Percentiles rank a stretch among this genome's conserved stretches.
Evolutionary conservation across 2,329 filamentous ascomycete genomes (phyloP).

Genomic region (Plenodomus lindquistii): DNA sequence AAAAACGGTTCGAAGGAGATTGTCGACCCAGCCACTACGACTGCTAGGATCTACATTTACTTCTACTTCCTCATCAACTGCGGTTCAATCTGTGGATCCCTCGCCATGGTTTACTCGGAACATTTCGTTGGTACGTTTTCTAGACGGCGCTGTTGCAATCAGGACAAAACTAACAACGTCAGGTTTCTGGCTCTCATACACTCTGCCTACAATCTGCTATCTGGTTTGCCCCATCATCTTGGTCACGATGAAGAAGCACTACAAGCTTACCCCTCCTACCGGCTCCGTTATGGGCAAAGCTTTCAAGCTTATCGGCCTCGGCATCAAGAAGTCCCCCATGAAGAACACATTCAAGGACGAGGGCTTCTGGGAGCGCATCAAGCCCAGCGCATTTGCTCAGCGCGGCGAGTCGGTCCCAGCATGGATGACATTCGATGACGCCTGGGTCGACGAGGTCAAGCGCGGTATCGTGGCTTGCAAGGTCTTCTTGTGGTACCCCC

Average conservation of each 20-base stretch:
- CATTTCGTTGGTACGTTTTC: constrained; percentile 16
- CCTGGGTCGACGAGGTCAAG: constrained; percentile 75
- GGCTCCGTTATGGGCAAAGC: constrained; percentile 74
- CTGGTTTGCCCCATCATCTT: constrained; percentile 61
- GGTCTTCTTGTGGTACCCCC: constrained; percentile 63
- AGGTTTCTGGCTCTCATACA: constrained; percentile 71
- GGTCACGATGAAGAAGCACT: constrained; percentile 65
- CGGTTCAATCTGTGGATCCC: constrained; percentile 44
- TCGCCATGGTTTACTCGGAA: constrained; percentile 46
- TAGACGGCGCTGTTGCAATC: constrained; percentile 41
- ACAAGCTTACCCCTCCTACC: constrained; percentile 66
- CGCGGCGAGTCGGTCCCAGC: constrained; percentile 55
- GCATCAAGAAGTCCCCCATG: constrained; percentile 20
- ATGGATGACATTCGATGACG: constrained; percentile 82
- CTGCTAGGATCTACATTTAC: constrained; percentile 62
- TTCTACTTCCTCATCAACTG: constrained; percentile 41
- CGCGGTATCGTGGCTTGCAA: constrained; percentile 57
- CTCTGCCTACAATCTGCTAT: constrained; percentile 69
- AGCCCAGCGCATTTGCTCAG: constrained; percentile 54
- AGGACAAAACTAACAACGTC: constrained; percentile 28
- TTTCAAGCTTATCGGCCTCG: constrained; percentile 61
- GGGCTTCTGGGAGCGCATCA: constrained; percentile 64
- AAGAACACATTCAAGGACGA: constrained; percentile 30
- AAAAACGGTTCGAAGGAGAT: constrained; percentile 58
- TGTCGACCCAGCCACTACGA: constrained; percentile 68